These are phyloP conservation scores for Helotiales sp. DNA, from an alignment of 2,329 filamentous ascomycete species.

Conservation along the genomic window DNA sequence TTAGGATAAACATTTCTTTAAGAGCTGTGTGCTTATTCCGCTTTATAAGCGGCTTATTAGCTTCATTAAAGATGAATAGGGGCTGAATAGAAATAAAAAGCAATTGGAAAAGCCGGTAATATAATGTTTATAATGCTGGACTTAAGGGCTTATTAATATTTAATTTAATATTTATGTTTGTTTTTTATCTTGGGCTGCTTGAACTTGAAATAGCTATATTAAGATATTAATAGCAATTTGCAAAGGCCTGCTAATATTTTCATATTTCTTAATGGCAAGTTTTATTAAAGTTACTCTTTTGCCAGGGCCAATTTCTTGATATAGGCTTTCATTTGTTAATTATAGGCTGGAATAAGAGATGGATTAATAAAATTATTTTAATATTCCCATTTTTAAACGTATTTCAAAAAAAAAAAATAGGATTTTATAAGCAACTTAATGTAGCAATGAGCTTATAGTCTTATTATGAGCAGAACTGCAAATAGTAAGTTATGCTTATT, in stretches of 20 bases:
- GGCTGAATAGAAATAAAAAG: conserved; percentile 78
- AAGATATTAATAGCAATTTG: conserved; percentile 91
- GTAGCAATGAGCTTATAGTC: background rate
- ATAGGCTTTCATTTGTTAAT: conserved; percentile 66
- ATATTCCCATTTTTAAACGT: background rate
- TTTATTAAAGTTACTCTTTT: conserved; percentile 81
- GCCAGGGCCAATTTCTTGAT: conserved; percentile 84
- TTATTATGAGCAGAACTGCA: too few relatives aligned
- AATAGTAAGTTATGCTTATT: too few relatives aligned
- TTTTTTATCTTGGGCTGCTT: conserved; percentile 71
- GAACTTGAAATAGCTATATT: conserved; percentile 96
- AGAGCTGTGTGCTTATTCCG: conserved; percentile 76
- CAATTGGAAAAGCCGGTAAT: conserved; percentile 84
- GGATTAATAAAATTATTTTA: background rate
- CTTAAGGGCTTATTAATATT: conserved; percentile 65
- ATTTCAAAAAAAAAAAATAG: background rate
- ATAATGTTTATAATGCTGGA: conserved; percentile 87
- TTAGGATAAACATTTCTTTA: conserved; percentile 67
- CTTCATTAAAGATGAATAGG: conserved; percentile 89
- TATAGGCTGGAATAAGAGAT: background rate
- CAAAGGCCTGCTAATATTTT: conserved; percentile 71
- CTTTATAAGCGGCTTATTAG: conserved; percentile 84
- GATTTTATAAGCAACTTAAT: background rate
- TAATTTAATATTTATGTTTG: background rate
- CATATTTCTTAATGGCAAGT: conserved; percentile 78